Evolutionary conservation across 805 yeast genomes (phyloP), one percentile per base, ranked within the genome.

Genomic region (Dipodascopsis tothii): DNA sequence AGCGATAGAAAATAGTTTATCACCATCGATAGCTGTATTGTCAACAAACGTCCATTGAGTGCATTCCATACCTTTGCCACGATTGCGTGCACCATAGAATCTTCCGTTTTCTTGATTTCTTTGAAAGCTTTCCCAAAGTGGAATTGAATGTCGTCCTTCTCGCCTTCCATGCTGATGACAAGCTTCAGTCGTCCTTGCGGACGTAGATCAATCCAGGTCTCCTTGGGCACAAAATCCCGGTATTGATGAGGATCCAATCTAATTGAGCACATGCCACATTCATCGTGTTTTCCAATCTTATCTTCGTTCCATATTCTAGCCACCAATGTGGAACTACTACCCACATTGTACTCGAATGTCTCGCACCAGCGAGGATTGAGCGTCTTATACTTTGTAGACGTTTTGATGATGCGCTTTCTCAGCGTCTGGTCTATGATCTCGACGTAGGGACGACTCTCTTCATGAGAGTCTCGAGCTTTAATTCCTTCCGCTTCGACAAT

Each of bases 291-390:
- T 1, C 76, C 68, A 6, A 75, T 65, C 0, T 68, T 56, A 5
- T 71, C 64, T 34, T 77, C 81, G 55, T 80, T 81, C 94, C 94
- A 84, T 0, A 84, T 74, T 1, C 81, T 78, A 1, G 77, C 73
- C 1, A 77, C 71, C 1, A 82, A 51, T 21, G 75, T 68, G 30
- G 71, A 64, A 1, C 73, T 58, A 1, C 71, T 61, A 19, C 68
- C 62, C 0, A 72, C 69, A 0, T 63, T 61, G 2, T 69, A 56
- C 60, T 86, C 95, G 59, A 86, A 84, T 44, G 82, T 84, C 65
- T 88, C 95, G 56, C 84, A 84, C 94, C 94, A 90, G 14, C 73
- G 75, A 0, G 96, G 96, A 54, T 78, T 77, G 27, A 73, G 64
- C 3, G 79, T 75, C 42, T 75, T 75, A 23, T 70, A 67, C 3